phyloP scores from a whole-genome alignment of 2,329 filamentous ascomycete species.

The Aulographum hederae region DNA sequence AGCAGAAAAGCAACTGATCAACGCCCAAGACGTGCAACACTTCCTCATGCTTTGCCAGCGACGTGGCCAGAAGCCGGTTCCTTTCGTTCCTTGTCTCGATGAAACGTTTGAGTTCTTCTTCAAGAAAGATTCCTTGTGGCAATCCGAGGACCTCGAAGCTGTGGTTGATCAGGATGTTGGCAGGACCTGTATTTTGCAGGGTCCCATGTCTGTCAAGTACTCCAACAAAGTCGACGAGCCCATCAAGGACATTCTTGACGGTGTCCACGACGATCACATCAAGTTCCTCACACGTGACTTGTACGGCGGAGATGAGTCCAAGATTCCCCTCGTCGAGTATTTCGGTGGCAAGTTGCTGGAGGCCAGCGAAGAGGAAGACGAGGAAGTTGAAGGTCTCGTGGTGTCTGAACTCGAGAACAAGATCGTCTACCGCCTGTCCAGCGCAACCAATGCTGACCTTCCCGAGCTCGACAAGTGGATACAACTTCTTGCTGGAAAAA shows the following conservation, averaged over 20 bases:
- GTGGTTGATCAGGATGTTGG: constrained; percentile 93
- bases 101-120: constrained; percentile 99
- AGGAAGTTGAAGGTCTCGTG: constrained; percentile 69
- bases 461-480: constrained; percentile 75
- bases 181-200: constrained; percentile 89
- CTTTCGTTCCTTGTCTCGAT: constrained; percentile 88
- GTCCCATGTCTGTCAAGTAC: constrained; percentile 80
- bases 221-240: constrained; percentile 83
- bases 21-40: constrained; percentile 93
- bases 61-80: constrained; percentile 85
- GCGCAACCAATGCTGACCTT: constrained; percentile 52
- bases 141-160: constrained; percentile 92
- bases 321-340: constrained; percentile 79
- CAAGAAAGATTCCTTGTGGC: constrained; percentile 99
- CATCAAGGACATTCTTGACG: constrained; percentile 83
- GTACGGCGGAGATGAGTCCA: constrained; percentile 53
- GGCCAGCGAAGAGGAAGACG: constrained; percentile 40
- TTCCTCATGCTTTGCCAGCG: constrained; percentile 87
- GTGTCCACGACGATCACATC: constrained; percentile 80
- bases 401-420: constrained; percentile 65
- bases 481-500: constrained; percentile 66
- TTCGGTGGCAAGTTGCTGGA: constrained; percentile 80
- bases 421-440: constrained; percentile 68
- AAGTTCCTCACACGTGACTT: constrained; percentile 58
- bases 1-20: constrained; percentile 80